phyloP scores from a whole-genome alignment of 371 early-diverging fungal genomes.

The Parasitella parasitica region DNA sequence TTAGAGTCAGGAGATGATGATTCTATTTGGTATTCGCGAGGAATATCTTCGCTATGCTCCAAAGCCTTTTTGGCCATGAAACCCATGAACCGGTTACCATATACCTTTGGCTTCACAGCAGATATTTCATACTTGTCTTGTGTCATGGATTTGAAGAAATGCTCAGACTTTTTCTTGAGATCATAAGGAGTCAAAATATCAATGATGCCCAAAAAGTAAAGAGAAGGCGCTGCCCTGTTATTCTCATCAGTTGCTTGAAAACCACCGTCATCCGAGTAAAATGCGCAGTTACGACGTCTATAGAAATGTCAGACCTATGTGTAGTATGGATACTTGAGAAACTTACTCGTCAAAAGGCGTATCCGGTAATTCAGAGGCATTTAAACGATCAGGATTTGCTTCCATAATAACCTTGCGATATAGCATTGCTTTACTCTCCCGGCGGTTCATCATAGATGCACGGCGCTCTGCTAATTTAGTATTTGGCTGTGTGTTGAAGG shows the following conservation, averaged over 20 bases:
- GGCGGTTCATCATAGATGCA: constrained; percentile 42
- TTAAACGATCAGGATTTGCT: constrained; percentile 68
- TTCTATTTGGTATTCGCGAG: constrained; percentile 29
- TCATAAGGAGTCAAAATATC: constrained; percentile 97
- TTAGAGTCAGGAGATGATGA: neutral
- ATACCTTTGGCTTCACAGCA: constrained; percentile 86
- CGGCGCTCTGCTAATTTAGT: constrained; percentile 48
- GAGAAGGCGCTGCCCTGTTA: constrained; percentile 61
- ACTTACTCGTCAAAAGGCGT: constrained; percentile 52
- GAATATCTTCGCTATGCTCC: constrained; percentile 34
- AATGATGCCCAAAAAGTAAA: constrained; percentile 95
- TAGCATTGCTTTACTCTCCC: constrained; percentile 64
- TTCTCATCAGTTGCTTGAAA: constrained; percentile 76
- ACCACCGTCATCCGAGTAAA: constrained; percentile 92
- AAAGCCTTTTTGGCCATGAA: constrained; percentile 34
- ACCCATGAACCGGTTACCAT: constrained; percentile 78
- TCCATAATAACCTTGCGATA: constrained; percentile 69
- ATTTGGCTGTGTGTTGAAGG: constrained; percentile 33
- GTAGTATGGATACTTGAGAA: neutral
- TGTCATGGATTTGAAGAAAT: constrained; percentile 81
- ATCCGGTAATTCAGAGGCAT: constrained; percentile 49
- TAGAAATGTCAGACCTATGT: neutral
- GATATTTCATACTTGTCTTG: constrained; percentile 83
- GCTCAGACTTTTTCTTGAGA: constrained; percentile 84
- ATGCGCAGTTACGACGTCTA: constrained; percentile 70